phyloP scores from a whole-genome alignment of 169 alveolate species.

The Plasmodium yoelii region DNA sequence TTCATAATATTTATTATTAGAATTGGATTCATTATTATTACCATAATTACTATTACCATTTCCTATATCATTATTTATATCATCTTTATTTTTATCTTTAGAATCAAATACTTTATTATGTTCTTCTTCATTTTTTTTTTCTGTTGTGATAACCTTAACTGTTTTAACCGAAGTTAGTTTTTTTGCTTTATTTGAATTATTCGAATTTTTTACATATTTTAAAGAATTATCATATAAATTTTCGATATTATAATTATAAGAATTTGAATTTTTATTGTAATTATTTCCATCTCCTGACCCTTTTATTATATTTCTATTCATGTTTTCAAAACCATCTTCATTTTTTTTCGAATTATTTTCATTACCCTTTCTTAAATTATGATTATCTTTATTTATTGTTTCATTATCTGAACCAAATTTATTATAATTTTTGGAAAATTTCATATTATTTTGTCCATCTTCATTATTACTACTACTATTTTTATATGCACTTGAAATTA shows the following conservation, averaged over 20 bases:
- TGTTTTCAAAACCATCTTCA: conserved; percentile 35
- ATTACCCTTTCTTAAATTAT: neutral
- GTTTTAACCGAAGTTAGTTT: conserved; percentile 46
- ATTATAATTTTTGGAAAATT: neutral
- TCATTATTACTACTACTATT: conserved; percentile 1
- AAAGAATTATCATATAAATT: conserved; percentile 61
- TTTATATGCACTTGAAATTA: neutral
- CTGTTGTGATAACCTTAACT: conserved; percentile 72
- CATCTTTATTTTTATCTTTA: conserved; percentile 47
- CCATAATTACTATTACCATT: neutral
- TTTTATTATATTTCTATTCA: conserved; percentile 25
- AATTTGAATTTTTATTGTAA: neutral
- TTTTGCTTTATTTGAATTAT: conserved; percentile 45
- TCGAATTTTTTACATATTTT: conserved; percentile 70
- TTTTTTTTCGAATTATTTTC: conserved; percentile 12
- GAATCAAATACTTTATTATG: neutral
- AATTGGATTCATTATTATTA: conserved; percentile 18
- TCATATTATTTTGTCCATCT: neutral
- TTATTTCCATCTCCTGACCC: neutral
- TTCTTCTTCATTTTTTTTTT: conserved; percentile 62
- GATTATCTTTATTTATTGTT: neutral
- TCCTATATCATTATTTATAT: conserved; percentile 21
- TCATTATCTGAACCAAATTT: conserved; percentile 18
- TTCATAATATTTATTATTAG: conserved; percentile 15
- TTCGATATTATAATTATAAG: conserved; percentile 63